phyloP scores from a whole-genome alignment of 2,329 filamentous ascomycete genomes.

The Penicillium sp. region DNA sequence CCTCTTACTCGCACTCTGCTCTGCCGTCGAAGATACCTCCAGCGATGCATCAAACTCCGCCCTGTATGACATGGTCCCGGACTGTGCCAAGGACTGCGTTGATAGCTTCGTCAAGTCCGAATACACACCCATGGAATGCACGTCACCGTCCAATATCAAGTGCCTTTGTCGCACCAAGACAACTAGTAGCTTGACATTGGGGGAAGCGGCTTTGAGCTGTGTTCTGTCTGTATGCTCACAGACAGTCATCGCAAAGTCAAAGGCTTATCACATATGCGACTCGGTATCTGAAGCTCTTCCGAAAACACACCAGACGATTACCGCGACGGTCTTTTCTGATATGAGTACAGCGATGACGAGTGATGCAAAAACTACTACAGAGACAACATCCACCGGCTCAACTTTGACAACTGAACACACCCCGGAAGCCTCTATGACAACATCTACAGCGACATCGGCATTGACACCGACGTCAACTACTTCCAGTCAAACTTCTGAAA shows the following conservation, averaged over 20 bases:
- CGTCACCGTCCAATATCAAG: constrained; percentile 51
- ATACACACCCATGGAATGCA: constrained; percentile 46
- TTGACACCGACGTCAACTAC: constrained; percentile 6
- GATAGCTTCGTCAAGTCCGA: constrained; percentile 61
- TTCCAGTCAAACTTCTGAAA: constrained; percentile 15
- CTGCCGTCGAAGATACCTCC: constrained; percentile 19
- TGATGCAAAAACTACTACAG: constrained; percentile 1
- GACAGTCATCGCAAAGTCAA: constrained; percentile 44
- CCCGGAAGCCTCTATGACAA: background rate
- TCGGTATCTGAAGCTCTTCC: constrained; percentile 35
- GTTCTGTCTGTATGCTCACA: constrained; percentile 58
- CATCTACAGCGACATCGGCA: constrained; percentile 5
- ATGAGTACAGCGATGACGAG: constrained; percentile 8
- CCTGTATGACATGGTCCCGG: constrained; percentile 50
- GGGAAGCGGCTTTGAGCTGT: constrained; percentile 70
- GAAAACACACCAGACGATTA: constrained; percentile 38
- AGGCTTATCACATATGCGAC: constrained; percentile 57
- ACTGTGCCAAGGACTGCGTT: constrained; percentile 62
- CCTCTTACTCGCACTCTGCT: constrained; percentile 22
- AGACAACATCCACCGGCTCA: constrained; percentile 4
- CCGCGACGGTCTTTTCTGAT: constrained; percentile 32
- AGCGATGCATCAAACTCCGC: constrained; percentile 19
- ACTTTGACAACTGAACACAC: constrained; percentile 1
- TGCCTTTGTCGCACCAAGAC: constrained; percentile 65
- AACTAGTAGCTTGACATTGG: constrained; percentile 63